These are phyloP conservation scores for Sporothrix mexicana DNA, from an alignment of 2,329 filamentous ascomycete species.

Conservation along the genomic window DNA sequence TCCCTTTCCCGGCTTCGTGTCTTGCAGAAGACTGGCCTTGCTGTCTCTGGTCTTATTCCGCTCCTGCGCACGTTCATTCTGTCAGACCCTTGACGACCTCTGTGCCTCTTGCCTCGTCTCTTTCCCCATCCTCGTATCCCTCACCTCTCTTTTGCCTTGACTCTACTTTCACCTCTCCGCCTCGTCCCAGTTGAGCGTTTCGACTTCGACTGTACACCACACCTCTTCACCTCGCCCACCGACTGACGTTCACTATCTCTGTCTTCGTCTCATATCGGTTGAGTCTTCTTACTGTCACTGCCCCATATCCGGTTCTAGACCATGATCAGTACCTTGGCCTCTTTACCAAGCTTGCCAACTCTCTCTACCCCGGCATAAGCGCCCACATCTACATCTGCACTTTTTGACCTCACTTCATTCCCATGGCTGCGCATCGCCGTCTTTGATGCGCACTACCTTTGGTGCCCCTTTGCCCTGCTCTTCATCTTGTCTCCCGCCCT, in stretches of 20 bases:
- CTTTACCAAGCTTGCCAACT: background rate
- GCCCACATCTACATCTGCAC: background rate
- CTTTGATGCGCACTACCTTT: conserved; percentile 23
- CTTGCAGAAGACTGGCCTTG: background rate
- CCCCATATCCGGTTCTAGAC: conserved; percentile 21
- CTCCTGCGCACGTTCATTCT: conserved; percentile 20
- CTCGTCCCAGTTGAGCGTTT: background rate
- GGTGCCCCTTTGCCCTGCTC: background rate
- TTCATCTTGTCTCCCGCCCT: background rate
- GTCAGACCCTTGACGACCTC: conserved; percentile 22
- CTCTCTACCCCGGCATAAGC: conserved; percentile 21
- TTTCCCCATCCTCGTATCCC: conserved; percentile 30
- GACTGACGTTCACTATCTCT: background rate
- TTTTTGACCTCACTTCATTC: background rate
- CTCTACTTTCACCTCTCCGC: conserved; percentile 13
- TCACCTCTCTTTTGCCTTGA: conserved; percentile 23
- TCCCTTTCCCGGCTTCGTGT: conserved; percentile 21
- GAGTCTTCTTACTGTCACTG: background rate
- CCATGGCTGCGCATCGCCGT: conserved; percentile 24
- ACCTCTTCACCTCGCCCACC: conserved; percentile 1
- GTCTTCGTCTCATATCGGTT: background rate
- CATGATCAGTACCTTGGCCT: conserved; percentile 25
- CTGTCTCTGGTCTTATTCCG: conserved; percentile 18
- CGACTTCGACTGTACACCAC: background rate
- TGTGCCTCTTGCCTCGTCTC: conserved; percentile 17